Evolutionary conservation across 73 alveolate species (phyloP).

Genomic region (Paramecium bursaria): DNA sequence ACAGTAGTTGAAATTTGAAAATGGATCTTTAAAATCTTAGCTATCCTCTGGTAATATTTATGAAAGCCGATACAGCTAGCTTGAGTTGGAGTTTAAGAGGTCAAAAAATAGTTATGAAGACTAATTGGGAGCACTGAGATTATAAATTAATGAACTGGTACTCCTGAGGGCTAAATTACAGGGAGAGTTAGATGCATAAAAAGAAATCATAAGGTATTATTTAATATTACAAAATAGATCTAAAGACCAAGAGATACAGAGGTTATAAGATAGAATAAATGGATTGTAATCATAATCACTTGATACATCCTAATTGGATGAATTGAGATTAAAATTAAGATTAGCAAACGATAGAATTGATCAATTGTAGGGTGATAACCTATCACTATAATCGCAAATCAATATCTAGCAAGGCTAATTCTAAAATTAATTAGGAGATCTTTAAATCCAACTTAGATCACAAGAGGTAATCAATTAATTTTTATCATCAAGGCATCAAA

Average conservation of each 20-base stretch:
- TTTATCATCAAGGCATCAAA: neutral
- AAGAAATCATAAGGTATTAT: no score
- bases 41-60: slow-evolving; percentile 5
- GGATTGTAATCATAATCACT: no score
- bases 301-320: no score
- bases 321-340: no score
- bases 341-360: no score
- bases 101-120: neutral
- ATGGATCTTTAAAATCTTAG: neutral
- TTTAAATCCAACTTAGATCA: neutral
- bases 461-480: neutral
- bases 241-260: no score
- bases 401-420: neutral
- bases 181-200: no score
- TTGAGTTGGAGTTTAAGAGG: neutral
- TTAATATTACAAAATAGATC: no score
- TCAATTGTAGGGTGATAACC: slow-evolving; percentile 13
- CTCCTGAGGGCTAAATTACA: no score
- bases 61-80: slow-evolving; percentile 1
- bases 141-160: no score
- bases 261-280: no score
- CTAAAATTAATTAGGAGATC: neutral
- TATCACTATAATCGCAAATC: neutral
- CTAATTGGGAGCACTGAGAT: no score
- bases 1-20: neutral